Evolutionary conservation across 495 filamentous ascomycete genomes (phyloP).

Genomic region (Talaromyces proteolyticus): DNA sequence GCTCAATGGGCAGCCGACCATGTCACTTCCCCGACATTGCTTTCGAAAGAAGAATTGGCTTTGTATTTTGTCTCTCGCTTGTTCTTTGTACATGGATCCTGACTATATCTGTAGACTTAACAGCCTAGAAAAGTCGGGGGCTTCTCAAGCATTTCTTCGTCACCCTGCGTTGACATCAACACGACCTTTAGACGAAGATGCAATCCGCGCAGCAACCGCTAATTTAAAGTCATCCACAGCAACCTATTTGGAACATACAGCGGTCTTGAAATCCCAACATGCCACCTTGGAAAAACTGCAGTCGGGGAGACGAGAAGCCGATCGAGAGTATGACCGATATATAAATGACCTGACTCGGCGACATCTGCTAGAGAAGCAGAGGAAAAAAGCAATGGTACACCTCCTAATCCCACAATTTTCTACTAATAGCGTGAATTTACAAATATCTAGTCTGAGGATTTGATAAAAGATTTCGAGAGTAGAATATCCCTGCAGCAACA

Average conservation of each 20-base stretch:
- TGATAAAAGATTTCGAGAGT: conserved; percentile 25
- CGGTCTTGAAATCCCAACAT: conserved; percentile 23
- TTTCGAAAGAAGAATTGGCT: conserved; percentile 34
- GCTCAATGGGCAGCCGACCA: conserved; percentile 29
- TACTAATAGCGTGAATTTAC: conserved; percentile 12
- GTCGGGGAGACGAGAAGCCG: conserved; percentile 16
- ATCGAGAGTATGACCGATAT: conserved; percentile 18
- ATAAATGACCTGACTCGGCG: conserved; percentile 27
- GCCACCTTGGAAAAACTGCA: conserved; percentile 22
- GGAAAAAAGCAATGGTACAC: conserved; percentile 26
- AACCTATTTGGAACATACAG: conserved; percentile 27
- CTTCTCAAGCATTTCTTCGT: conserved; percentile 21
- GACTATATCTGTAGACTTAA: conserved; percentile 31
- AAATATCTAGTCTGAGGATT: conserved; percentile 22
- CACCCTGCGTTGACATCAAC: conserved; percentile 20
- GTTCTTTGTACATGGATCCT: no score
- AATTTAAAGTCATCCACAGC: conserved; percentile 30
- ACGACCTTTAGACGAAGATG: conserved; percentile 33
- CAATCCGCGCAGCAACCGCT: conserved; percentile 30
- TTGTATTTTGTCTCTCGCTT: no score
- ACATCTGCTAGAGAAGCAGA: conserved; percentile 32
- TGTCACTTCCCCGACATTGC: conserved; percentile 25
- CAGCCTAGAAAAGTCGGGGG: conserved; percentile 24
- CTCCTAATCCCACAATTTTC: neutral
- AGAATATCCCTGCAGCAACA: conserved; percentile 26